Conservation (phyloP, 2,329 filamentous ascomycete genomes). For the Cryoendolithus antarcticus region DNA sequence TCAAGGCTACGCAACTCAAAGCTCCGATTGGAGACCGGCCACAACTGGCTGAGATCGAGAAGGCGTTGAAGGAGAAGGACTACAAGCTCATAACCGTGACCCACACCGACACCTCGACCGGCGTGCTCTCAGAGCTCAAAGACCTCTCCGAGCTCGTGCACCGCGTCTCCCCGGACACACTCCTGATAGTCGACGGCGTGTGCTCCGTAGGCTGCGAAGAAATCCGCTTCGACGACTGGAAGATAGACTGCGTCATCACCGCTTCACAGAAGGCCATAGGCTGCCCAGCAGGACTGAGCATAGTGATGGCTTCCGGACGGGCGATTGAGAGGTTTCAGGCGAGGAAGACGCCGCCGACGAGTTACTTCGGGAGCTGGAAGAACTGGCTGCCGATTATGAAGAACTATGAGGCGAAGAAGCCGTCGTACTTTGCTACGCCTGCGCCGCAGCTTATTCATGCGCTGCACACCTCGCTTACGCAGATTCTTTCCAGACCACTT, state of each 20-base stretch:
- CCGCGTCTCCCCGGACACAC: conserved; percentile 76
- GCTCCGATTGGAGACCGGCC: conserved; percentile 80
- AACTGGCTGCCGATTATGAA: conserved; percentile 98
- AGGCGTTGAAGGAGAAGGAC: conserved; percentile 74
- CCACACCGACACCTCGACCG: conserved; percentile 94
- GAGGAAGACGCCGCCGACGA: conserved; percentile 67
- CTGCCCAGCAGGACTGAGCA: conserved; percentile 84
- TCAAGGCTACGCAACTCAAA: conserved; percentile 77
- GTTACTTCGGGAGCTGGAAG: conserved; percentile 93
- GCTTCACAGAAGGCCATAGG: conserved; percentile 96
- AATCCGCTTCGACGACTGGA: conserved; percentile 91
- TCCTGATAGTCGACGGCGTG: conserved; percentile 88
- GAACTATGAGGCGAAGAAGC: conserved; percentile 96
- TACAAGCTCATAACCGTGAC: conserved; percentile 94
- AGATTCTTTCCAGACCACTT: conserved; percentile 72
- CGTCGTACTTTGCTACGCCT: conserved; percentile 95
- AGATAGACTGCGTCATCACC: conserved; percentile 81
- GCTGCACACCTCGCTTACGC: conserved; percentile 74
- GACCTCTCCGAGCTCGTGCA: conserved; percentile 70
- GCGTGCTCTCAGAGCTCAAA: conserved; percentile 85
- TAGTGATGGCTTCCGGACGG: conserved; percentile 82
- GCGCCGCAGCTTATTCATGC: conserved; percentile 89
- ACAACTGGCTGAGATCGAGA: conserved; percentile 75
- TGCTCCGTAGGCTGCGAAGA: conserved; percentile 96
- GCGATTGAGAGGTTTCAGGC: conserved; percentile 71